phyloP scores from a whole-genome alignment of 768 basidiomycete species.

The Hebeloma cylindrosporum region DNA sequence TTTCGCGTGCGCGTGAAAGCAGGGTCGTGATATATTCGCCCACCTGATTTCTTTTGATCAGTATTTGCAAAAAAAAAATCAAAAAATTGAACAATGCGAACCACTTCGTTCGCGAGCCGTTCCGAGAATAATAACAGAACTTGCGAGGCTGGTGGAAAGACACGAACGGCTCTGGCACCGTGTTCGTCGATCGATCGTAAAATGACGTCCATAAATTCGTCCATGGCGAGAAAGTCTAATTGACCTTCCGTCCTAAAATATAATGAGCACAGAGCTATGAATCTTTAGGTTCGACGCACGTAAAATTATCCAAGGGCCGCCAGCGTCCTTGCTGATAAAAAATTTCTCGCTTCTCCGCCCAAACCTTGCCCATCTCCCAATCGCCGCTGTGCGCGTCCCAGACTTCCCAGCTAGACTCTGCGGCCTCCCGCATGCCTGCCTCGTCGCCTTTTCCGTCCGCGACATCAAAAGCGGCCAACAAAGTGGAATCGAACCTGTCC shows the following conservation, averaged over 20 bases:
- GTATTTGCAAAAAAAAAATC: neutral
- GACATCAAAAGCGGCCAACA: slow-evolving; percentile 87
- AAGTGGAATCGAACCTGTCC: slow-evolving; percentile 84
- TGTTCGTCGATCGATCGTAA: slow-evolving; percentile 67
- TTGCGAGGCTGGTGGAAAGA: slow-evolving; percentile 80
- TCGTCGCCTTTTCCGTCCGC: slow-evolving; percentile 79
- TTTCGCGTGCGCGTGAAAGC: slow-evolving; percentile 72
- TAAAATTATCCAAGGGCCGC: slow-evolving; percentile 81
- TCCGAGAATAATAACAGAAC: slow-evolving; percentile 85
- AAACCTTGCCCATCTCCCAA: slow-evolving; percentile 94
- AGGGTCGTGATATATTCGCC: slow-evolving; percentile 84
- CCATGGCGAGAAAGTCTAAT: slow-evolving; percentile 93
- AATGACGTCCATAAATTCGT: slow-evolving; percentile 77
- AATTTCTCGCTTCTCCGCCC: slow-evolving; percentile 93
- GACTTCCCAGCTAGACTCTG: slow-evolving; percentile 84
- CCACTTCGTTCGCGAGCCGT: slow-evolving; percentile 81
- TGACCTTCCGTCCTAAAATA: slow-evolving; percentile 46
- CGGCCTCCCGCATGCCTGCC: slow-evolving; percentile 73
- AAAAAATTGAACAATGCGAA: slow-evolving; percentile 32
- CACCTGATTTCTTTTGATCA: slow-evolving; percentile 47
- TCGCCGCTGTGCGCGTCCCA: slow-evolving; percentile 54
- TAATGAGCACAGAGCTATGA: slow-evolving; percentile 1
- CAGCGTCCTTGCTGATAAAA: slow-evolving; percentile 85
- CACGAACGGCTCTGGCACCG: slow-evolving; percentile 76
- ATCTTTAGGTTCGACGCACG: too few relatives aligned